A percentile compares a stretch with the other conserved stretches of the same genome.
phyloP scores from a whole-genome alignment of 352 stramenopile species.

The Globisporangium irregulare region DNA sequence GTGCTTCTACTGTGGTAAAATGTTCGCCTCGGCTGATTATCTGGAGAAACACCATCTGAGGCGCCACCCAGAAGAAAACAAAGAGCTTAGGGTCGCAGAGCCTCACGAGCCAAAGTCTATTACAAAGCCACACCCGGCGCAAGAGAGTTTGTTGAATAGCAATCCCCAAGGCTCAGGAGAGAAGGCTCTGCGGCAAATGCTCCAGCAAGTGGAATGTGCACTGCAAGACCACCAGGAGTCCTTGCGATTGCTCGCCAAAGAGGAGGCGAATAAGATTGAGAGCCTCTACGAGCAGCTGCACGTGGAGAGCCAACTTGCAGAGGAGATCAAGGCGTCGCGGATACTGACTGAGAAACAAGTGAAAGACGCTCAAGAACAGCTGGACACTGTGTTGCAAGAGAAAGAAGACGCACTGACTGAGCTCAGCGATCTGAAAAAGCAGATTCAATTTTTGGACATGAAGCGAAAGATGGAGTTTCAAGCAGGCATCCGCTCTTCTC shows the following conservation, averaged over 20 bases:
- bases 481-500: neutral
- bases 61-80: conserved; percentile 36
- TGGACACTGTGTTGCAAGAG: conserved; percentile 34
- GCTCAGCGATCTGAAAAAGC: conserved; percentile 43
- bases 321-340: conserved; percentile 39
- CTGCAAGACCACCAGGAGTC: conserved; percentile 48
- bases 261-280: conserved; percentile 46
- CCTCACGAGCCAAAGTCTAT: neutral
- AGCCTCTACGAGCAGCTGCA: conserved; percentile 55
- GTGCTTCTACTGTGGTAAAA: conserved; percentile 61
- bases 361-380: conserved; percentile 25
- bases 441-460: conserved; percentile 46
- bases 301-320: conserved; percentile 38
- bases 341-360: conserved; percentile 28
- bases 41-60: conserved; percentile 62
- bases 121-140: conserved; percentile 2
- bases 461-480: conserved; percentile 46
- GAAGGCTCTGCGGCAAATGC: conserved; percentile 43
- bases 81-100: conserved; percentile 14
- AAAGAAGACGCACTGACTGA: conserved; percentile 36
- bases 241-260: conserved; percentile 39
- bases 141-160: conserved; percentile 9
- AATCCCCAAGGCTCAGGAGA: conserved; percentile 7
- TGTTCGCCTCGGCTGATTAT: conserved; percentile 62
- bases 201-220: conserved; percentile 42